phyloP scores from a whole-genome alignment of 495 filamentous ascomycete genomes.

The Stereocaulon alpinum region DNA sequence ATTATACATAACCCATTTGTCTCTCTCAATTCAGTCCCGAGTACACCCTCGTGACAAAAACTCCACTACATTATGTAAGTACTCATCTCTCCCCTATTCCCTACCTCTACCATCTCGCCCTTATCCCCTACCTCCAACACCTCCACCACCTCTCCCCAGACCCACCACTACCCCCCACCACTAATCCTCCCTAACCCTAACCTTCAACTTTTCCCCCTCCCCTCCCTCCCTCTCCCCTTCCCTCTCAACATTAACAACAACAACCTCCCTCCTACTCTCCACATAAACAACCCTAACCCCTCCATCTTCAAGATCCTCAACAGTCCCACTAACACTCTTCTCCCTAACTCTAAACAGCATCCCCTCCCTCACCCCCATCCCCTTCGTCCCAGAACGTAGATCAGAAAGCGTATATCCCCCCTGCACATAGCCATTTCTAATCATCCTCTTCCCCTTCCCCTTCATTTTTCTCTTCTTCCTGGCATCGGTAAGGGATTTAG shows the following conservation, averaged over 20 bases:
- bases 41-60: too few species aligned
- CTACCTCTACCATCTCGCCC: neutral
- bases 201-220: neutral
- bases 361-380: too few species aligned
- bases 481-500: too few species aligned
- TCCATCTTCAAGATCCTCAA: neutral
- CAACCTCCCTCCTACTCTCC: neutral
- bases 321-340: neutral
- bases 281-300: neutral
- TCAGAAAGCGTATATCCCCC: too few species aligned
- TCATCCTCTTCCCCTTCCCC: too few species aligned
- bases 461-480: too few species aligned
- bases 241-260: neutral
- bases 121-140: neutral
- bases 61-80: neutral
- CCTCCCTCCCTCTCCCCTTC: neutral
- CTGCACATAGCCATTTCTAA: too few species aligned
- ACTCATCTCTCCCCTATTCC: too few species aligned
- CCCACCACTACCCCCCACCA: neutral
- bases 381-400: too few species aligned
- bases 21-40: neutral
- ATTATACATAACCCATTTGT: neutral
- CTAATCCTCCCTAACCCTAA: neutral
- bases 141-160: too few species aligned
- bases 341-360: too few species aligned